These are phyloP conservation scores for Escallonia rubra DNA, from an alignment of 129 eudicot species.

Conservation along the genomic window DNA sequence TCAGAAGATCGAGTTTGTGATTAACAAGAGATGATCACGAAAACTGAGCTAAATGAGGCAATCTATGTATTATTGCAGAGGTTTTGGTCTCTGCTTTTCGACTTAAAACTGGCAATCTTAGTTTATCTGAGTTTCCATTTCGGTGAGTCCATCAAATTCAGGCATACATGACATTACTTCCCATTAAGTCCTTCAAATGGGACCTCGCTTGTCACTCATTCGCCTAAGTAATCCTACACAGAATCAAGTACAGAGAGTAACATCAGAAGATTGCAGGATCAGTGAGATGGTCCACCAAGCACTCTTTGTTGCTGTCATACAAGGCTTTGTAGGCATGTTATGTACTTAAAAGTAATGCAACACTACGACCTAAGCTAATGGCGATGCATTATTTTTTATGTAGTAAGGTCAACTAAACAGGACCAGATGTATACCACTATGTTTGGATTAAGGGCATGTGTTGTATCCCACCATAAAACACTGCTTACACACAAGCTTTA, in stretches of 20 bases:
- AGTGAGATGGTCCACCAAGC: slow-evolving; percentile 21
- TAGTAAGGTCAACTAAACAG: neutral
- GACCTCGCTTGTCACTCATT: no score
- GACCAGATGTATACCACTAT: no score
- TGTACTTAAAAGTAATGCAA: neutral
- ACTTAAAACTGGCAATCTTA: neutral
- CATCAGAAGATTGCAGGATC: slow-evolving; percentile 35
- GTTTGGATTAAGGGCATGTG: no score
- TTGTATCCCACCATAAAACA: no score
- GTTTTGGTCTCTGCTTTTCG: neutral
- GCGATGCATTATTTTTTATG: neutral
- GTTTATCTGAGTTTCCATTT: neutral
- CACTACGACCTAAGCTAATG: neutral
- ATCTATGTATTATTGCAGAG: no score
- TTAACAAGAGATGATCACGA: no score
- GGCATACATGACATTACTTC: neutral
- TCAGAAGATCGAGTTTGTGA: no score
- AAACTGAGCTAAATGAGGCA: no score
- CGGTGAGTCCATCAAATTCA: neutral
- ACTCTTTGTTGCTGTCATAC: neutral
- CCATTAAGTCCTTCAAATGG: no score
- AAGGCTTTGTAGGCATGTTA: neutral
- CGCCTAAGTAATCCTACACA: neutral
- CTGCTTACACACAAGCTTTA: no score
- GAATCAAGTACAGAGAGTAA: neutral